phyloP scores from a whole-genome alignment of 202 grass and related monocot species.

The Schoenoplectus triqueter region DNA sequence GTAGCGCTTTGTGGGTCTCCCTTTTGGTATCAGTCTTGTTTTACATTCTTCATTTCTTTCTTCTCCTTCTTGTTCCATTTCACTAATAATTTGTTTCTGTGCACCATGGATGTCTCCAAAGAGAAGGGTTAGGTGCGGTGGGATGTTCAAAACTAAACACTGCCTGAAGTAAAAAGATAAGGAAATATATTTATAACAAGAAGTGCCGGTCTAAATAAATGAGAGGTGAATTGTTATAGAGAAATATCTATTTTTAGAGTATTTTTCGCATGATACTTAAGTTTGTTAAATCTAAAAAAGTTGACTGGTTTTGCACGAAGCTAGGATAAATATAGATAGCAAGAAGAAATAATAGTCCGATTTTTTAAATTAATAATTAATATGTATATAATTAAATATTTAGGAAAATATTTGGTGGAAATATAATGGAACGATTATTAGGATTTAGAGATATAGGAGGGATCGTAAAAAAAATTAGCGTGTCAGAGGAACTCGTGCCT shows the following conservation, averaged over 20 bases:
- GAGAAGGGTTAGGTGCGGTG: neutral
- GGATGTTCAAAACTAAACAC: neutral
- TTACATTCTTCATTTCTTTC: slow-evolving; percentile 12
- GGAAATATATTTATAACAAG: slow-evolving; percentile 20
- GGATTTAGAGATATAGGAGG: too few species aligned
- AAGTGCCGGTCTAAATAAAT: slow-evolving; percentile 3
- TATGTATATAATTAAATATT: too few species aligned
- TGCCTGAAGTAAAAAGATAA: neutral
- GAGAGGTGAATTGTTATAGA: neutral
- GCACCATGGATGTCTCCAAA: slow-evolving; percentile 18
- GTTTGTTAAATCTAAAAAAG: slow-evolving; percentile 30
- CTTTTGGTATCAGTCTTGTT: slow-evolving; percentile 1
- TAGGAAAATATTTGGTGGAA: too few species aligned
- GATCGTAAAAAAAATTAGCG: too few species aligned
- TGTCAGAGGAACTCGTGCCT: too few species aligned
- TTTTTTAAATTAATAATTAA: too few species aligned
- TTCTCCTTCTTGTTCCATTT: slow-evolving; percentile 10
- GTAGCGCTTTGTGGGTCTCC: slow-evolving; percentile 22
- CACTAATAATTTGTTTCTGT: neutral
- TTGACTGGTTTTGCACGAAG: slow-evolving; percentile 24
- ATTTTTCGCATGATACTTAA: slow-evolving; percentile 17
- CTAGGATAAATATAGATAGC: slow-evolving; percentile 13
- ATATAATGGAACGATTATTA: too few species aligned
- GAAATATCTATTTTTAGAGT: slow-evolving; percentile 30
- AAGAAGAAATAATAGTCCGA: neutral